Base-by-base conservation (phyloP, 2,329 filamentous ascomycete species). In the Colletotrichum navitas region DNA sequence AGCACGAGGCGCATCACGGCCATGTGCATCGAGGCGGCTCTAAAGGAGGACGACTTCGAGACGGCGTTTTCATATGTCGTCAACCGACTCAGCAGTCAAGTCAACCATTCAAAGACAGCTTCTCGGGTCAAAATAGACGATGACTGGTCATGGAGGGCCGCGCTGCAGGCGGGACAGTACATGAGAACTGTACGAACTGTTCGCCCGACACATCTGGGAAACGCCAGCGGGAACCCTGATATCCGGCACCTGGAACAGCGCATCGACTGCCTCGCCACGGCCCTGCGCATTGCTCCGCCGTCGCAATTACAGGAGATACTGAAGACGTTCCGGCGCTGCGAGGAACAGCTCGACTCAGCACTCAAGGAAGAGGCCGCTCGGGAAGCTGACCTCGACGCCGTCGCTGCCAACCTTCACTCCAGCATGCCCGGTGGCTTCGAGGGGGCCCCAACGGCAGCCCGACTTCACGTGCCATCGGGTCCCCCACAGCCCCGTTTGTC, bases 51-150 rank as follows among this genome's bases (percentile, higher is more conserved):
- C 74, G 94, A 90, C 78, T 96, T 96, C 73, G 94, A 97, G 78
- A 96, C 93, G 0, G 93, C 93, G 14, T 96, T 95, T 79, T 95
- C 93, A 0, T 95, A 93, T 77, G 91, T 95, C 1, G 88, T 94
- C 58, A 94, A 90, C 77, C 89, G 92, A 29, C 84, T 96, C 0
- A 85, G 86, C 10, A 78, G 81, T 11, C 77, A 81, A 36, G 72
- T 58, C 65, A 68, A 64, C n/a, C 67, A 58, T 58, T 67, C 73
- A 71, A 75, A 56, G 75, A 78, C 75, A 29, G 29, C 41, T 75
- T 78, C 76, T 73, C 75, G 64, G 70, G 77, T 21, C 75, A 75
- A 63, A 73, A 54, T 51, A 72, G 18, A 65, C 52, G 92, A 94
- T 75, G 87, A 92, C 69, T 91, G 92, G 80, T 92, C 92, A 1